Conservation (phyloP, 2,329 filamentous ascomycete species). For the Apiospora hydei region DNA sequence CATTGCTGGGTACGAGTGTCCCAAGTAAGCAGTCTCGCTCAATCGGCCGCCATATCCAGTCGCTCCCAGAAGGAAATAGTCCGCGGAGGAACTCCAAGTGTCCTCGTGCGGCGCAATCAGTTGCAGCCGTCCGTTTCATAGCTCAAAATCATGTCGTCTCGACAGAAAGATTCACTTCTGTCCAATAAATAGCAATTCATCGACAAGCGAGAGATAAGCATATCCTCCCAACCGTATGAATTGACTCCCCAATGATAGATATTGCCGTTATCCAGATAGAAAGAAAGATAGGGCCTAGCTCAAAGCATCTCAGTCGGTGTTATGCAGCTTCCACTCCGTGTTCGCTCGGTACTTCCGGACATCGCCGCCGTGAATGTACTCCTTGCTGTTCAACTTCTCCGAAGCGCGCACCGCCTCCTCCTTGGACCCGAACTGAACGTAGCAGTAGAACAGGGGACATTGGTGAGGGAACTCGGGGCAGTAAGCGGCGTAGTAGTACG, state of each 20-base stretch:
- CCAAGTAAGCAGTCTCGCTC: background rate
- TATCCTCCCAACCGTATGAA: background rate
- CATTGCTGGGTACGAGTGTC: background rate
- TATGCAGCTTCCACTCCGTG: background rate
- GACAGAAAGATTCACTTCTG: background rate
- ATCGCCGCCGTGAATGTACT: background rate
- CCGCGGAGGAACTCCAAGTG: background rate
- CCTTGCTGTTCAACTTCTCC: background rate
- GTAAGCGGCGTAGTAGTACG: background rate
- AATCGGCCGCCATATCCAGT: background rate
- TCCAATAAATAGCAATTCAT: background rate
- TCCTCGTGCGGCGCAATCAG: too few species aligned
- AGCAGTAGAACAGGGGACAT: slow-evolving; percentile 12
- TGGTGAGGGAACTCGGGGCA: background rate
- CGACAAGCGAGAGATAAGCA: background rate
- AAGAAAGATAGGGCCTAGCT: background rate
- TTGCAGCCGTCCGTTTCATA: background rate
- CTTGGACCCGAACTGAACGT: slow-evolving; percentile 12
- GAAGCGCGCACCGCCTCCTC: background rate
- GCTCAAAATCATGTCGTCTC: background rate
- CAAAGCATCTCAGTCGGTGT: background rate
- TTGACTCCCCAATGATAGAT: background rate
- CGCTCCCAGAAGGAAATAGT: background rate
- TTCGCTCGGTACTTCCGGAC: background rate
- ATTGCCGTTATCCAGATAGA: background rate